Base-by-base conservation (phyloP, 1,139 yeast genomes). In the Pneumocystis carinii region DNA sequence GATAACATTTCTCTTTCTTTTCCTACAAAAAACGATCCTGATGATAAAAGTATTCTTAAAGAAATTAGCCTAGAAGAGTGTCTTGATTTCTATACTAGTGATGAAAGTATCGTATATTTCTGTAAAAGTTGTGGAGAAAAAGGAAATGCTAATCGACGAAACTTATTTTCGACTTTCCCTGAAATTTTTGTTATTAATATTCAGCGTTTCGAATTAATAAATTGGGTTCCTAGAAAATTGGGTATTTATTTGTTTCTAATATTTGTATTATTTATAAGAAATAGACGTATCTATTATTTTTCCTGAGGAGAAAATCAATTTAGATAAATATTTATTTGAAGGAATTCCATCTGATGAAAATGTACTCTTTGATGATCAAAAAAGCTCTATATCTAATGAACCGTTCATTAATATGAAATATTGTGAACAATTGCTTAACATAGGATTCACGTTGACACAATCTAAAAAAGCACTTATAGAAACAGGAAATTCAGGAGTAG, bases 141-240 rank as follows among this genome's bases (percentile, higher is more conserved):
- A 27, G 71, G 67, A 2, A 67, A 65, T 42, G 68, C 68, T 2
- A 69, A 73, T 5, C 48, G 61, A 32, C 32, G 39, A 24, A 74
- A 80, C n/a, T 75, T 77, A 10, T 83, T 92, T 69, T 78, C 77
- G 64, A 77, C 87, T 0, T 85, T 76, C 69, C 98, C 98, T 0
- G 77, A 83, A 29, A 78, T 81, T n/a, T 77, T 92, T 42, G 80
- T 87, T 2, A 76, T 88, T 1, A 86, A 85, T 68, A 87, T 88
- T 1, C 86, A 88, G 66, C 79, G 98, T 70, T 89, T 92, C 65
- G 83, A 85, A 66, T 76, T 92, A 62, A 86, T 86, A 63, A 88
- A 90, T 71, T 92, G 97, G 97, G 87, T 85, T 1, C 97, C 98
- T 0, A 78, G 83, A 0, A 92, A 92, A 72, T 78, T 87, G 0